These are phyloP conservation scores for Thraustotheca clavata DNA, from an alignment of 352 stramenopile species.

Conservation along the genomic window DNA sequence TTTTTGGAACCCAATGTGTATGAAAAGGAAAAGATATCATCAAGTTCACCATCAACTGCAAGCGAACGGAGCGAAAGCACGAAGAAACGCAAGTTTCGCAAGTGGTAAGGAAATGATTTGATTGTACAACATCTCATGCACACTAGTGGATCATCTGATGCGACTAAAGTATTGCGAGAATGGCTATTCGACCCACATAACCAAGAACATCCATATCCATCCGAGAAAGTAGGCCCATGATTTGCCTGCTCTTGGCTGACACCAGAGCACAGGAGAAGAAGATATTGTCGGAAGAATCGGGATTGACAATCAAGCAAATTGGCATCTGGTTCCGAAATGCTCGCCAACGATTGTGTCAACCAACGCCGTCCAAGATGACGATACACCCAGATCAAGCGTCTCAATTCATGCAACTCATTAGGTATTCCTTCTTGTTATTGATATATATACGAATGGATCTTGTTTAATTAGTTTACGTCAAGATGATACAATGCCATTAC, in stretches of 20 bases:
- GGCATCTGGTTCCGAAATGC: conserved; percentile 22
- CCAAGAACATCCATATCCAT: conserved; percentile 21
- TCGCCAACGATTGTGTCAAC: conserved; percentile 15
- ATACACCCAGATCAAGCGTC: conserved; percentile 20
- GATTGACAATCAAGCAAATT: conserved; percentile 21
- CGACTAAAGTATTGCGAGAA: conserved; percentile 15
- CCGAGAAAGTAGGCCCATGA: background rate
- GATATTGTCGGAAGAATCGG: conserved; percentile 14
- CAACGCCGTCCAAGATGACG: conserved; percentile 8
- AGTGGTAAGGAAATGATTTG: conserved; percentile 8
- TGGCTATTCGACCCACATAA: conserved; percentile 22
- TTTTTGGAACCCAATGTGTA: too few species aligned
- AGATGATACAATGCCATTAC: conserved; percentile 13
- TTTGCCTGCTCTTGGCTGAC: background rate
- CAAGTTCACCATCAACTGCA: background rate
- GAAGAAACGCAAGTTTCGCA: conserved; percentile 23
- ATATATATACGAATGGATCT: too few species aligned
- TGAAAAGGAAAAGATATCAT: background rate
- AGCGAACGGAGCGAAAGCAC: too few species aligned
- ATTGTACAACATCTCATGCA: background rate
- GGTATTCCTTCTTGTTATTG: too few species aligned
- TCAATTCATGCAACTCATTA: conserved; percentile 6
- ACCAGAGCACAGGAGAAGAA: conserved; percentile 4
- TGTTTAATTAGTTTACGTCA: background rate
- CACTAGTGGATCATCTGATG: conserved; percentile 15